Percentiles rank a stretch among this genome's conserved stretches.
phyloP scores from a whole-genome alignment of 768 basidiomycete species.

The Kwoniella shandongensis region DNA sequence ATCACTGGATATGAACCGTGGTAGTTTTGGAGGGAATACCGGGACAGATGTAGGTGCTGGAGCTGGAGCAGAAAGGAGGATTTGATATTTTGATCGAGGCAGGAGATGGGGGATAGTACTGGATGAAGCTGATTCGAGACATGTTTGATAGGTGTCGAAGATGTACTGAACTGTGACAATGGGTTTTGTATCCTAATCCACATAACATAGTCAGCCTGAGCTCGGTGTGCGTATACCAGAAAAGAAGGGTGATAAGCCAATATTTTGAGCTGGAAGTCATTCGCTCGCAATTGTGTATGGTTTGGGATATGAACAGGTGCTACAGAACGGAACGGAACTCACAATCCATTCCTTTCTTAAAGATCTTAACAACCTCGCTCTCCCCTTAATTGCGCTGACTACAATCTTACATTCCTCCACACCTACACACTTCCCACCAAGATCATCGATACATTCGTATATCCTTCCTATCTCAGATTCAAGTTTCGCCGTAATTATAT shows the following conservation, averaged over 20 bases:
- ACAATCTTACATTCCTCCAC: slow-evolving; percentile 30
- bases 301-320: too few species aligned
- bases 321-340: slow-evolving; percentile 7
- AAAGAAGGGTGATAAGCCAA: not conserved
- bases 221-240: not conserved
- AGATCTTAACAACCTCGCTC: slow-evolving; percentile 36
- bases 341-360: slow-evolving; percentile 35
- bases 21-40: not conserved
- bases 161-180: slow-evolving; percentile 39
- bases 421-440: slow-evolving; percentile 39
- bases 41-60: not conserved
- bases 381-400: slow-evolving; percentile 40
- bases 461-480: slow-evolving; percentile 35
- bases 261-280: too few species aligned
- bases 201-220: not conserved
- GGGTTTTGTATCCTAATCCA: slow-evolving; percentile 26
- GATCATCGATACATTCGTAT: slow-evolving; percentile 40
- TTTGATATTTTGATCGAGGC: slow-evolving; percentile 18
- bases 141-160: slow-evolving; percentile 30
- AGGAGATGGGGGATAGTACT: slow-evolving; percentile 1
- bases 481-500: slow-evolving; percentile 47
- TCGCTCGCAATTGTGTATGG: too few species aligned
- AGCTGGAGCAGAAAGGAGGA: not conserved
- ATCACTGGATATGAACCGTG: not conserved
- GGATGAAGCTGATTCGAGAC: slow-evolving; percentile 22